Evolutionary conservation across 805 yeast genomes (phyloP), one percentile per base, ranked within the genome.

Genomic region (Candida tammaniensis): DNA sequence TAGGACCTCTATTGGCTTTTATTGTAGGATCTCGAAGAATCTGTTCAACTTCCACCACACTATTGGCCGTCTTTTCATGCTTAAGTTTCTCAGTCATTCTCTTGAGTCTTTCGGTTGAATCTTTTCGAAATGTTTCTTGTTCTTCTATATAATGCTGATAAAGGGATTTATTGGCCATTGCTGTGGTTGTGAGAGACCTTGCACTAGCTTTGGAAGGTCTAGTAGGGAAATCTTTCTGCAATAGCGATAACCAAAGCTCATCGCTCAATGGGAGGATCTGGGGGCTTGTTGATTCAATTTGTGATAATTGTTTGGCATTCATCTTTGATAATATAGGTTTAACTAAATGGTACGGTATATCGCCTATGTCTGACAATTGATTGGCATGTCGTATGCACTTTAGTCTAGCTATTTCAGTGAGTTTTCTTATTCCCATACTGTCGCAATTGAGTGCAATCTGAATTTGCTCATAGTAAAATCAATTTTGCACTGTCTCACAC

Each of bases 221-320:
- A 30, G 64, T 66, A 3, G 72, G 63, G 41, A 76, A 76, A 46
- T 74, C 80, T 36, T 68, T 61, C 24, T 55, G 54, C 1, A 75
- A 53, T 15, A 76, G 49, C n/a, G 39, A 35, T 24, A 47, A 49
- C 81, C 81, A 76, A 21, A 75, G 42, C 5, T 54, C 57, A 40
- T 74, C 78, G 3, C 72, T 55, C 26, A 60, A 51, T 1, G 68
- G 63, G 5, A 49, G 50, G 1, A 76, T 44, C 16, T 60, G 72
- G 4, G 74, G 72, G 27, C 75, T 69, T 29, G 46, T 52, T 1
- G 36, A 38, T 47, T 76, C 80, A 0, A 74, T 56, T 6, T 44
- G 36, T 22, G 51, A 51, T 12, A 76, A 53, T 30, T 74, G 69
- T 39, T 63, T 68, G 3, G 72, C 66, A 3, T 65, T 59, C 61